Percentiles rank a stretch among this genome's conserved stretches.
Conservation (phyloP, 129 eudicot species). For the Saposhnikovia divaricata region DNA sequence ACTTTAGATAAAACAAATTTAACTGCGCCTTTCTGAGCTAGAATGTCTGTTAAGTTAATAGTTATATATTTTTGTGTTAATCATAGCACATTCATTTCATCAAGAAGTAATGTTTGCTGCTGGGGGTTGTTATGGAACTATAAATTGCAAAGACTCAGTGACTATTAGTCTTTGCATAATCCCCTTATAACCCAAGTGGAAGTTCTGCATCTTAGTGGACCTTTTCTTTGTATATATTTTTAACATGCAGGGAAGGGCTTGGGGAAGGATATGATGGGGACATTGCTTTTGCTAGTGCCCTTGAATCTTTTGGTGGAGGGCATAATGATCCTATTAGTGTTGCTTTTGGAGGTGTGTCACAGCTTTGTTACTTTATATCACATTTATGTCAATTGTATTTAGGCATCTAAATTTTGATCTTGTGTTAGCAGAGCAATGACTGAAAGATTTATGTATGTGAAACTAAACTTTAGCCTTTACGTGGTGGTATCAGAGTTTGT, state of each 20-base stretch:
- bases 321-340: conserved; percentile 99
- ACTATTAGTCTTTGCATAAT: neutral
- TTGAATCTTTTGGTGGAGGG: conserved; percentile 96
- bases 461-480: neutral
- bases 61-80: neutral
- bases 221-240: conserved; percentile 5
- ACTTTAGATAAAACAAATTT: neutral
- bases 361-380: conserved; percentile 1
- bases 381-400: neutral
- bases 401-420: conserved; percentile 3
- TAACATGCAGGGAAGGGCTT: conserved; percentile 85
- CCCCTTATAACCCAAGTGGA: neutral
- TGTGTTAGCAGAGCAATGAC: neutral
- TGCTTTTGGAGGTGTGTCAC: conserved; percentile 86
- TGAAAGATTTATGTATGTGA: neutral
- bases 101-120: neutral
- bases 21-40: neutral
- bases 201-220: conserved; percentile 5
- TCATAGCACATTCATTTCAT: neutral
- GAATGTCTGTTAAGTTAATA: neutral
- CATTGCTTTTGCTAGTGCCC: conserved; percentile 96
- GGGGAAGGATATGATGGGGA: conserved; percentile 99
- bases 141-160: neutral
- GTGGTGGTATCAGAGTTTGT: neutral
- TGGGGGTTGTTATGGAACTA: neutral